Conservation (phyloP, 768 basidiomycete genomes). For the Mycena leptocephala region DNA sequence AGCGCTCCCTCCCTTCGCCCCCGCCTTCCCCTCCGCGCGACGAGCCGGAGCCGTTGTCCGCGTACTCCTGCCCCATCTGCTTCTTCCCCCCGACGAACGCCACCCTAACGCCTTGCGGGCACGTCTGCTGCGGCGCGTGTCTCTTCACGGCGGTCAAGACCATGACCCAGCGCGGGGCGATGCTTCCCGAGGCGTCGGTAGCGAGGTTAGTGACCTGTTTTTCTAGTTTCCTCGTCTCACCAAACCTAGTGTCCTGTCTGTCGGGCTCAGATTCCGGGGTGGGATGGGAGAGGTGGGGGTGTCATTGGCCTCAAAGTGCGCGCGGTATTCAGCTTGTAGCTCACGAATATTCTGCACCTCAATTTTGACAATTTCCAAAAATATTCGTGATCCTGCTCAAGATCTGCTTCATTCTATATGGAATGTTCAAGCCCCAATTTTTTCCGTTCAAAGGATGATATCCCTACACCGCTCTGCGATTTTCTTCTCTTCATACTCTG, state of each 20-base stretch:
- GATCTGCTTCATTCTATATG: too few species aligned
- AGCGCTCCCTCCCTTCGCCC: conserved; percentile 5
- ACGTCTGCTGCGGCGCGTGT: conserved; percentile 84
- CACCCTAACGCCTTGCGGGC: conserved; percentile 86
- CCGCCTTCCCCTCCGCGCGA: conserved; percentile 26
- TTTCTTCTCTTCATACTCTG: too few species aligned
- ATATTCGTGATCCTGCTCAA: too few species aligned
- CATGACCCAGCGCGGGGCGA: conserved; percentile 65
- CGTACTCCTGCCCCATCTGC: conserved; percentile 88
- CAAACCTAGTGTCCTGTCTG: conserved; percentile 75
- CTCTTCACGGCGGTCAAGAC: conserved; percentile 82
- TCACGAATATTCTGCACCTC: not conserved
- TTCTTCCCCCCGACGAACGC: conserved; percentile 84
- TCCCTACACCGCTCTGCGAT: too few species aligned
- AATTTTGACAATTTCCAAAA: not conserved
- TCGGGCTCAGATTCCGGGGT: conserved; percentile 75
- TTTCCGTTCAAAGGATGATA: too few species aligned
- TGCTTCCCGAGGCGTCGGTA: conserved; percentile 48
- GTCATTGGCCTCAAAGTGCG: conserved; percentile 74
- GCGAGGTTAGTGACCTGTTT: conserved; percentile 55
- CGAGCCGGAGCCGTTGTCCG: conserved; percentile 60
- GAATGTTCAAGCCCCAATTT: too few species aligned
- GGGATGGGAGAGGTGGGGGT: conserved; percentile 82
- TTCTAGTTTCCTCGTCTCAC: not conserved
- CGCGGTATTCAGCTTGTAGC: conserved; percentile 58